These are phyloP conservation scores for Lithohypha guttulata DNA, from an alignment of 2,329 filamentous ascomycete species.

Conservation along the genomic window DNA sequence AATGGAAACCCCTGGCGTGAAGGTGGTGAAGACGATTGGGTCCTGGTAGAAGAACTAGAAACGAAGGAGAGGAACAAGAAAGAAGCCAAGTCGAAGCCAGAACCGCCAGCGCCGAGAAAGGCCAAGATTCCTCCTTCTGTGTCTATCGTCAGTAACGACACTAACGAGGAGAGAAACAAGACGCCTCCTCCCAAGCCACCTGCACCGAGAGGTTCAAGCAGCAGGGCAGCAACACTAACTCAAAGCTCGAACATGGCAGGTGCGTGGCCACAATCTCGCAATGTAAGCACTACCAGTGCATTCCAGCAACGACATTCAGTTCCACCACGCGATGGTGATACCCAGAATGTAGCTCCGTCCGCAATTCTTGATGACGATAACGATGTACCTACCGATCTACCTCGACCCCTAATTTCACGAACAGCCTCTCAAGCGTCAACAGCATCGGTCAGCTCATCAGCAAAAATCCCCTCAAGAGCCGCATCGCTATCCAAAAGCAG, in stretches of 20 bases:
- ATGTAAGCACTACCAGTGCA: constrained; percentile 2
- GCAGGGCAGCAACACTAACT: constrained; percentile 13
- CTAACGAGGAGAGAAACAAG: background rate
- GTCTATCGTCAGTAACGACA: too few relatives aligned
- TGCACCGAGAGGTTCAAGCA: constrained; percentile 16
- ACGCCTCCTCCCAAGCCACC: constrained; percentile 14
- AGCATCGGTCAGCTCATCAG: too few relatives aligned
- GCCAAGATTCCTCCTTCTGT: too few relatives aligned
- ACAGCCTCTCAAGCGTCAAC: constrained; percentile 28
- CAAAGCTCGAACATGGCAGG: constrained; percentile 16
- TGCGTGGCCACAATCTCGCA: background rate
- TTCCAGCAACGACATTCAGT: constrained; percentile 4
- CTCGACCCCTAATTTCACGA: constrained; percentile 12
- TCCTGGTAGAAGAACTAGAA: constrained; percentile 29
- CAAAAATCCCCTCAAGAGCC: constrained; percentile 27
- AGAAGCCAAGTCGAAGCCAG: constrained; percentile 14
- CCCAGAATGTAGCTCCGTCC: constrained; percentile 8
- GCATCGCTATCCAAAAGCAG: too few relatives aligned
- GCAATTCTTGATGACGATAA: constrained; percentile 2
- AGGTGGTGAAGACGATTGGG: constrained; percentile 68
- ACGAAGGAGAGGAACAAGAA: constrained; percentile 2
- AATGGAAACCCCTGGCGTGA: constrained; percentile 69
- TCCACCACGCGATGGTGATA: constrained; percentile 8
- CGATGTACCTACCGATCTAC: constrained; percentile 3
- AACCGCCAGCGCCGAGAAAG: constrained; percentile 23